Evolutionary conservation across 176 grass and related monocot genomes (phyloP), one percentile per base, ranked within the genome.

Genomic region (Oryza meyeriana): DNA sequence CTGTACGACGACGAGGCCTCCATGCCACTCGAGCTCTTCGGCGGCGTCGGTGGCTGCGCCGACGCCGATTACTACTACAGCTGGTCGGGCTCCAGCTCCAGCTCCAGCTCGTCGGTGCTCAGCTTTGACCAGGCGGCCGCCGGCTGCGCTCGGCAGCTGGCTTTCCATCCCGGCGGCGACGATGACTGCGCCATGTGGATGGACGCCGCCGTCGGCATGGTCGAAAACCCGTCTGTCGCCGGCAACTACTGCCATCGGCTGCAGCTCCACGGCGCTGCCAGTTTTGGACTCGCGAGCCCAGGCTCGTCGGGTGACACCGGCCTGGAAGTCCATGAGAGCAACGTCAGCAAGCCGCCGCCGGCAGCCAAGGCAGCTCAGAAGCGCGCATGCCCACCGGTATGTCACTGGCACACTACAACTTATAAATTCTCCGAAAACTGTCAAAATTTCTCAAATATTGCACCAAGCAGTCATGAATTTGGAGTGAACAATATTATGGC

Each of bases 31-130:
- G 90, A 92, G 61, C 88, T 94, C 12, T 92, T 92, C 26, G 78
- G 90, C 2, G 81, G 75, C 35, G 73, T 34, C 27, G 66, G 83
- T 2, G 88, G 84, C 5, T 85, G 50, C n/a, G 85, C 75, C 11
- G 88, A n/a, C 1, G 50, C 12, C 3, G 66, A 14, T 59, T 25
- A 78, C 65, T 87, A 86, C 76, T 83, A 85, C 85, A 12, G 74
- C 75, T 93, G 77, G 1, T 81, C 88, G 0, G 69, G 74, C 22
- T 45, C 85, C 66, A 90, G 80, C 72, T 76, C 89, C 50, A 87
- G 83, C 87, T 93, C 95, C 6, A 91, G 81, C 86, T 88, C 95
- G 45, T 98, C 92, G 52, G 88, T 98, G 47, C 92, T 98, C 77
- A 91, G 92, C 79, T 98, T 98, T 22, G 95, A 98, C 78, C 84